Base-by-base conservation (phyloP, 768 basidiomycete genomes). In the Pluteus cervinus region DNA sequence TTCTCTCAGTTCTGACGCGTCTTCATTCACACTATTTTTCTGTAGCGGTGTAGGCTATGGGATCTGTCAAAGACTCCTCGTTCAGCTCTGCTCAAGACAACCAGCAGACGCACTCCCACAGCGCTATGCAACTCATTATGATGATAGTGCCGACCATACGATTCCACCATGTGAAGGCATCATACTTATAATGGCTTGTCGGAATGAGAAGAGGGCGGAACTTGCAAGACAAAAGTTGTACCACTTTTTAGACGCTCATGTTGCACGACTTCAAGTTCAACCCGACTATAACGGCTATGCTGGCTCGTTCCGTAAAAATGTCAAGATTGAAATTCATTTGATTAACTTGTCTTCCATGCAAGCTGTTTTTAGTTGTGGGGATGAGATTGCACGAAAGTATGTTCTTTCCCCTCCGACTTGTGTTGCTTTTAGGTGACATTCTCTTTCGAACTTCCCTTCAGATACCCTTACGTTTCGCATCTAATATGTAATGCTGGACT, bases 21-120 rank as follows among this genome's bases (percentile, higher is more conserved):
- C 33, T 24, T 12, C 3, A 11, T 6, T 4, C 11, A 20, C 18
- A 22, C 24, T 11, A 22, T 3, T 21, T 29, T 25, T 33, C 40
- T 45, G 3, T 53, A 91, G 88, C 25, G 89, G 89, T 39, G 70
- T 92, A 12, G 89, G 89, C 11, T 85, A 82, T 54, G 86, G 85
- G 9, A 81, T 86, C 29, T 89, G 86, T 61, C 76, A 81, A 43
- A 80, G 89, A 32, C 69, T 92, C 5, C 67, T 92, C 30, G 58
- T 67, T 46, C 81, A 88, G 48, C 63, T 90, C 12, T 74, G 74
- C n/a, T 62, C 65, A 28, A 50, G 54, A 10, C 52, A 52, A 40
- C 73, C 75, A 4, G 58, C 68, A 9, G 80, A 86, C 47, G 68
- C 73, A 1, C 51, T 56, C 15, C 75, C 76, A 2, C 65, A 69